phyloP scores from a whole-genome alignment of 208 protist species.

The Trypanosoma avium region DNA sequence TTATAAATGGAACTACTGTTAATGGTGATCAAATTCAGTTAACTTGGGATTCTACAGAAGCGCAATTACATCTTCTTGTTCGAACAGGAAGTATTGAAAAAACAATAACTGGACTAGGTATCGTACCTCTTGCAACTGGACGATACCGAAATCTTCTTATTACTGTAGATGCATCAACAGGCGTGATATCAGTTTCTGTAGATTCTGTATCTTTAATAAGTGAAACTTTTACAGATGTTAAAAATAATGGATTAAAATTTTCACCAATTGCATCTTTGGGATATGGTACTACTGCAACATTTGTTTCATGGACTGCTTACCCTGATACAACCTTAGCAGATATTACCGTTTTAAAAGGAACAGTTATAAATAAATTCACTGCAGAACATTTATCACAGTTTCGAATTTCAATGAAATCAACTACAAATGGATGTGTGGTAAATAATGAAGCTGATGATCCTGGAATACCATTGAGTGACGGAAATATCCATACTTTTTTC shows the following conservation, averaged over 20 bases:
- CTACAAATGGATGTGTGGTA: not conserved
- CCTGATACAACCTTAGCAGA: conserved; percentile 8
- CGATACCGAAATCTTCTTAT: conserved; percentile 8
- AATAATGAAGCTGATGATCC: not conserved
- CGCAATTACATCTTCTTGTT: not conserved
- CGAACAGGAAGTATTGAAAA: not conserved
- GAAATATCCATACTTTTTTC: conserved; percentile 11
- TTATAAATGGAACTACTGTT: not conserved
- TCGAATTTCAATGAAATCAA: not conserved
- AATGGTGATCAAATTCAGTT: conserved; percentile 15
- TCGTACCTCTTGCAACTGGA: conserved; percentile 9
- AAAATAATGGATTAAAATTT: not conserved
- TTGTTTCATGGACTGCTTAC: not conserved
- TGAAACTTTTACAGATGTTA: not conserved
- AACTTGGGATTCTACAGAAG: not conserved
- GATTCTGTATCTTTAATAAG: conserved; percentile 11
- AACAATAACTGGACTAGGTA: not conserved
- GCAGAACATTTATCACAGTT: conserved; percentile 16
- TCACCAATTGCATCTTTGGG: conserved; percentile 7
- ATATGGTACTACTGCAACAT: conserved; percentile 2
- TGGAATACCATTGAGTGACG: not conserved
- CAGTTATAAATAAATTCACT: not conserved
- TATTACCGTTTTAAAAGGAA: conserved; percentile 3
- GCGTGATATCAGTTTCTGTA: conserved; percentile 1
- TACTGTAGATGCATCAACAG: conserved; percentile 10